A percentile compares a stretch with the other conserved stretches of the same genome.
Evolutionary conservation across 2,329 filamentous ascomycete species (phyloP).

Genomic region (Botrytis paeoniae): DNA sequence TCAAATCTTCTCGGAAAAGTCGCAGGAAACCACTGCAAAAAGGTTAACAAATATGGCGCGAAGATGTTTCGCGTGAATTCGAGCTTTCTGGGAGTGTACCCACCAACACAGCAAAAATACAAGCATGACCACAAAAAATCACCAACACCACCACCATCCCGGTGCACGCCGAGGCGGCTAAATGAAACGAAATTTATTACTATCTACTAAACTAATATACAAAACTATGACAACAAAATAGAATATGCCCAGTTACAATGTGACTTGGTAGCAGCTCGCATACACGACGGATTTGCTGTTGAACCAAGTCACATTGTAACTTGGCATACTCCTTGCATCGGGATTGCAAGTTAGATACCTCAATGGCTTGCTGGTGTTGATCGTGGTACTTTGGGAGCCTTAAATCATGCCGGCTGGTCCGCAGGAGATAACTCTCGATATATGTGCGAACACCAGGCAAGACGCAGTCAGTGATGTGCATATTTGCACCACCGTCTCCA

Average conservation of each 20-base stretch:
- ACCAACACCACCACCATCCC: not conserved
- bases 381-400: slow-evolving; percentile 16
- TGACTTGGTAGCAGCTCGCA: slow-evolving; percentile 38
- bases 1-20: no score
- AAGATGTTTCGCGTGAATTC: not conserved
- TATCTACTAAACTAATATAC: not conserved
- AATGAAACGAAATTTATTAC: not conserved
- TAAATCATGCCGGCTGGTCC: slow-evolving; percentile 28
- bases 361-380: not conserved
- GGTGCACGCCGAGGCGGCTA: not conserved
- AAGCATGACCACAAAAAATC: not conserved
- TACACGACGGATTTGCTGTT: slow-evolving; percentile 59
- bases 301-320: slow-evolving; percentile 62
- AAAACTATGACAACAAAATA: not conserved
- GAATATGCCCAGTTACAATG: not conserved
- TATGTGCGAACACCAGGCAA: slow-evolving; percentile 23
- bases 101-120: not conserved
- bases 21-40: not conserved
- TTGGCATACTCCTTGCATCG: slow-evolving; percentile 51
- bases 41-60: not conserved
- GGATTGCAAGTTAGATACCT: not conserved
- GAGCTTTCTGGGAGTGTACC: not conserved
- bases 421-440: slow-evolving; percentile 32
- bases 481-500: not conserved
- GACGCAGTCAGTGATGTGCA: slow-evolving; percentile 26